These are phyloP conservation scores for Symbiodinium pilosum DNA, from an alignment of 73 alveolate species.

Conservation along the genomic window DNA sequence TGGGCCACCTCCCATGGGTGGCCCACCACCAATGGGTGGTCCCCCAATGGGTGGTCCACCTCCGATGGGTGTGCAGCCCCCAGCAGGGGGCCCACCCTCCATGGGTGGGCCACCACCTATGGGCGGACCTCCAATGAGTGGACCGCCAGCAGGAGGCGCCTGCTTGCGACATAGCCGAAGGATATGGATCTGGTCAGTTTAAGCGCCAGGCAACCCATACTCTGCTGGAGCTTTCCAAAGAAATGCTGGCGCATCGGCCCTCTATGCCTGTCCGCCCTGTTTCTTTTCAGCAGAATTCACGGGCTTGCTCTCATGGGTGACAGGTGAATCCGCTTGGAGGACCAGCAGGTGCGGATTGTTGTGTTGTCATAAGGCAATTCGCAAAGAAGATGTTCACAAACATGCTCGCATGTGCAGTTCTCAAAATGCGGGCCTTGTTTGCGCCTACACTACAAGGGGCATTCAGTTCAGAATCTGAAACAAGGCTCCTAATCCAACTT, in stretches of 20 bases:
- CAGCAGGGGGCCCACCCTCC: not conserved
- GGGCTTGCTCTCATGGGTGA: too few species aligned
- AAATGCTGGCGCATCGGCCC: slow-evolving; percentile 48
- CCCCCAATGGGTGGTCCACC: slow-evolving; percentile 51
- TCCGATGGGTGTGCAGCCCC: slow-evolving; percentile 3
- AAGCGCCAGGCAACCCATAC: slow-evolving; percentile 50
- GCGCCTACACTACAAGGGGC: too few species aligned
- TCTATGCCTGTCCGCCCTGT: slow-evolving; percentile 26
- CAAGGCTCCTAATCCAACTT: too few species aligned
- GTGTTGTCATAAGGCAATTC: too few species aligned
- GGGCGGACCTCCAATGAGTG: slow-evolving; percentile 14
- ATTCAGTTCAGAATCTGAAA: too few species aligned
- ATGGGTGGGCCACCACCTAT: not conserved
- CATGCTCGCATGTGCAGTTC: too few species aligned
- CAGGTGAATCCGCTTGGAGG: not conserved
- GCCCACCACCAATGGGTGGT: slow-evolving; percentile 30
- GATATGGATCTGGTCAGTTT: not conserved
- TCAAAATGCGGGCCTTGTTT: too few species aligned
- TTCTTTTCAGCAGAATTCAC: too few species aligned
- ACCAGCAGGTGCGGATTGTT: not conserved
- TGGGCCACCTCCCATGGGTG: slow-evolving; percentile 21
- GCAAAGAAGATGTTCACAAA: too few species aligned
- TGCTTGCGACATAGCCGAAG: not conserved
- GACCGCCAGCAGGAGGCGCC: slow-evolving; percentile 1
- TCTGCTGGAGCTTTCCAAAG: slow-evolving; percentile 30